phyloP scores from a whole-genome alignment of 257 asterid genomes.

The Forsythia viridissima region DNA sequence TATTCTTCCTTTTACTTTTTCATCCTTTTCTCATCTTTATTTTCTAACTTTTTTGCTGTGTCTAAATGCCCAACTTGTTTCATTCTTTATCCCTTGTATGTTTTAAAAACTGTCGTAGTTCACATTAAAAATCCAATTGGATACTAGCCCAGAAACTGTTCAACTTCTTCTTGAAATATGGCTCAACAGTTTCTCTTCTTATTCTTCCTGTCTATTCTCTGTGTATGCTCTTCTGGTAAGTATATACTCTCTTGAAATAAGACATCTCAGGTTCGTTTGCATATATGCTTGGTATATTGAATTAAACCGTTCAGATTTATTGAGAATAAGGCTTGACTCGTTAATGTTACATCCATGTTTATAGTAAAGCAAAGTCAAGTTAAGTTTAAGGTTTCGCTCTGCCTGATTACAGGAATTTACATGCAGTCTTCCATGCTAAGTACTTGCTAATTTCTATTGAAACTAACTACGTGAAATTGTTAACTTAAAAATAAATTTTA shows the following conservation, averaged over 20 bases:
- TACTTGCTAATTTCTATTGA: background rate
- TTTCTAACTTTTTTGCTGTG: slow-evolving; percentile 17
- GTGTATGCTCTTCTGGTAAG: slow-evolving; percentile 55
- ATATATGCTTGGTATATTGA: too few relatives aligned
- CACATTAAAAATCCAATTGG: slow-evolving; percentile 24
- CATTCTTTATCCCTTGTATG: background rate
- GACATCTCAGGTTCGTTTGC: too few relatives aligned
- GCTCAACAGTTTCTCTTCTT: slow-evolving; percentile 37
- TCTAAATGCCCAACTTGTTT: slow-evolving; percentile 30
- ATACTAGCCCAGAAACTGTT: slow-evolving; percentile 9
- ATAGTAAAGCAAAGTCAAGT: background rate
- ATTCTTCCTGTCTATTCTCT: slow-evolving; percentile 36
- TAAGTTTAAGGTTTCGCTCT: background rate
- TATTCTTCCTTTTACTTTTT: slow-evolving; percentile 40
- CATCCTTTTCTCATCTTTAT: background rate
- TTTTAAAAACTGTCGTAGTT: background rate
- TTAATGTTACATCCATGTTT: background rate
- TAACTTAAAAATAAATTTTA: too few relatives aligned
- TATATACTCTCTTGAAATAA: background rate
- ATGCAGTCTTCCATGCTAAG: background rate
- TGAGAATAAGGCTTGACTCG: background rate
- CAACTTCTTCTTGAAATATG: slow-evolving; percentile 36
- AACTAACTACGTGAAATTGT: too few relatives aligned
- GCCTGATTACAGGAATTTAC: background rate
- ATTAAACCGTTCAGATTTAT: too few relatives aligned